Evolutionary conservation across 31 red algal genomes (phyloP).

Genomic region (Bonnemaisonia californica): DNA sequence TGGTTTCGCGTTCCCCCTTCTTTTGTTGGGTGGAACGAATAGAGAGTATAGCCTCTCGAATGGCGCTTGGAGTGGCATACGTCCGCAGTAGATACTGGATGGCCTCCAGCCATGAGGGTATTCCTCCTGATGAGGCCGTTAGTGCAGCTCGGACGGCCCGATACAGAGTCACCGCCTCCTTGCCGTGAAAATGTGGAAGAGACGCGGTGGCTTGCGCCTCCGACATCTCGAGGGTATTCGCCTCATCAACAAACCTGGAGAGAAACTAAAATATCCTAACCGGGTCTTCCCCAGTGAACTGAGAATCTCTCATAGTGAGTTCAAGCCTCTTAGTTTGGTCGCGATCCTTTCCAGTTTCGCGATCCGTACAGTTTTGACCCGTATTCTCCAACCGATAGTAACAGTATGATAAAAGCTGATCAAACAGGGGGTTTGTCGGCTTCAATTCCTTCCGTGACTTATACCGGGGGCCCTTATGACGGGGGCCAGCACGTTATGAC

Average conservation of each 20-base stretch:
- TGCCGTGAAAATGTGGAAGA: neutral
- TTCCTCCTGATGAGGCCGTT: neutral
- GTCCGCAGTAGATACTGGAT: slow-evolving; percentile 2
- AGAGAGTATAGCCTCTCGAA: neutral
- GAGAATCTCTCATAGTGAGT: neutral
- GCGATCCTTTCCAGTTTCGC: slow-evolving; percentile 15
- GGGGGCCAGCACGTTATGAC: too few species aligned
- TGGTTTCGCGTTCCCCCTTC: neutral
- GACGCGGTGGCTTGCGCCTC: slow-evolving; percentile 14
- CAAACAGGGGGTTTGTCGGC: slow-evolving; percentile 12
- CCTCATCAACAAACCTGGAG: neutral
- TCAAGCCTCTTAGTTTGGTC: slow-evolving; percentile 1
- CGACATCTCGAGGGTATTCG: slow-evolving; percentile 13
- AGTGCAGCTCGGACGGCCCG: slow-evolving; percentile 19
- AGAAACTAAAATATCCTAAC: slow-evolving; percentile 16
- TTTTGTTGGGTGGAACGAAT: neutral
- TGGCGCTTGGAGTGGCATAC: slow-evolving; percentile 19
- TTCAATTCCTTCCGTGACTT: too few species aligned
- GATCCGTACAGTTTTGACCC: neutral
- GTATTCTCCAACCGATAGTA: neutral
- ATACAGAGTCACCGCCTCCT: neutral
- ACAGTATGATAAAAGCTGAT: neutral
- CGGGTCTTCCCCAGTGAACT: neutral
- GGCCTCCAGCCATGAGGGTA: neutral
- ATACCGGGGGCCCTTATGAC: too few species aligned